A percentile compares a stretch with the other conserved stretches of the same genome.
Evolutionary conservation across 1,139 yeast species (phyloP).

Genomic region (Yarrowia galli): DNA sequence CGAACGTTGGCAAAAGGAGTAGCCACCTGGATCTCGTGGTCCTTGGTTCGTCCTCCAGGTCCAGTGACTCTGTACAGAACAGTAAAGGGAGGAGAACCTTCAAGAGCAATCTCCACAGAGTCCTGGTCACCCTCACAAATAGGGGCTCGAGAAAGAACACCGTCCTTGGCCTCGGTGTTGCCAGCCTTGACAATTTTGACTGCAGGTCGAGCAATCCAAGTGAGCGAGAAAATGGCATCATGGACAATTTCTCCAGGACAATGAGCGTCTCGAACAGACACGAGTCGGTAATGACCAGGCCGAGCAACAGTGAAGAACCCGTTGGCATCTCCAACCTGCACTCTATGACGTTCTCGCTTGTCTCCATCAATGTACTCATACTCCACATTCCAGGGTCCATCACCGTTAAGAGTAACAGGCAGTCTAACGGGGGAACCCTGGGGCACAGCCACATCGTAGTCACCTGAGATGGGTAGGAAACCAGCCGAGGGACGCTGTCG

Average conservation of each 20-base stretch:
- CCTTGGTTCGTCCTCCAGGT: slow-evolving; percentile 60
- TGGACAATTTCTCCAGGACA: slow-evolving; percentile 67
- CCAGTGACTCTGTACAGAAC: slow-evolving; percentile 69
- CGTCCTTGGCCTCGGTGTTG: slow-evolving; percentile 44
- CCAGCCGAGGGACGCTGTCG: slow-evolving; percentile 68
- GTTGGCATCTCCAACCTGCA: slow-evolving; percentile 44
- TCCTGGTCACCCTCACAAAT: slow-evolving; percentile 61
- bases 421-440: slow-evolving; percentile 67
- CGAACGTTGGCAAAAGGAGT: slow-evolving; percentile 59
- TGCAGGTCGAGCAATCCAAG: slow-evolving; percentile 62
- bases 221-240: slow-evolving; percentile 43
- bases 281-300: slow-evolving; percentile 69
- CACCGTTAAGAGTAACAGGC: slow-evolving; percentile 65
- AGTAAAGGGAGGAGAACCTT: slow-evolving; percentile 77
- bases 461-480: slow-evolving; percentile 54
- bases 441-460: slow-evolving; percentile 45
- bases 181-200: slow-evolving; percentile 49
- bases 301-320: slow-evolving; percentile 55
- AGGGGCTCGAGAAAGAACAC: slow-evolving; percentile 50
- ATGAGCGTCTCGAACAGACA: slow-evolving; percentile 66
- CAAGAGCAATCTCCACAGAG: slow-evolving; percentile 58
- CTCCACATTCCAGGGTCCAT: slow-evolving; percentile 58
- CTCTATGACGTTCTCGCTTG: slow-evolving; percentile 40
- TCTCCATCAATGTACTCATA: slow-evolving; percentile 48
- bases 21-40: slow-evolving; percentile 57